These are phyloP conservation scores for Fusarium phyllophilum DNA, from an alignment of 2,329 filamentous ascomycete species.

Conservation along the genomic window DNA sequence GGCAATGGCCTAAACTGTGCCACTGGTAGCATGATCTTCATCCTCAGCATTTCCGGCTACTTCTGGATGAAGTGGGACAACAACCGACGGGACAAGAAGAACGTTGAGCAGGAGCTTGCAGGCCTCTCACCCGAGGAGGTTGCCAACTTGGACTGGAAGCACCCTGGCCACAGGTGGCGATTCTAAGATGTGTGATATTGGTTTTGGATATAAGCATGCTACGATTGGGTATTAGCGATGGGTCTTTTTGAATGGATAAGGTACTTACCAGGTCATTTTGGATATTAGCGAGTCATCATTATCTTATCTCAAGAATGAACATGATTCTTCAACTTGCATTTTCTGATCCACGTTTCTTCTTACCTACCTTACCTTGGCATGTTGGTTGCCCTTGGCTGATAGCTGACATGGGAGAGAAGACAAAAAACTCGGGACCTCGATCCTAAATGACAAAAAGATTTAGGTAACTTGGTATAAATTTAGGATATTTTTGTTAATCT, in stretches of 20 bases:
- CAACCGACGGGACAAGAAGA: conserved; percentile 62
- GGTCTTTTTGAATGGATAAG: background rate
- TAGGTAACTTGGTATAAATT: background rate
- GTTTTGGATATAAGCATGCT: background rate
- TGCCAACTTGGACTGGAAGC: conserved; percentile 72
- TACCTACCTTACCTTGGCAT: background rate
- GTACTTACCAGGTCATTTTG: background rate
- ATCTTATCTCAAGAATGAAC: conserved; percentile 9
- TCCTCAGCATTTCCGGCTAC: conserved; percentile 60
- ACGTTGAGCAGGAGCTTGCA: conserved; percentile 66
- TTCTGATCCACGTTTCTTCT: background rate
- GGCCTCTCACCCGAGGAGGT: conserved; percentile 65
- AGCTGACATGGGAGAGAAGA: background rate
- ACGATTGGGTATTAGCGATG: conserved; percentile 14
- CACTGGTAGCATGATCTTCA: conserved; percentile 64
- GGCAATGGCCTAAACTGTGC: conserved; percentile 74
- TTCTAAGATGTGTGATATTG: background rate
- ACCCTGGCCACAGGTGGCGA: conserved; percentile 73
- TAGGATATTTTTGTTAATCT: too few relatives aligned
- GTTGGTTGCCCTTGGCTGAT: background rate
- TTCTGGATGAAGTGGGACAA: conserved; percentile 74
- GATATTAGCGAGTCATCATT: conserved; percentile 4
- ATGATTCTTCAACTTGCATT: background rate
- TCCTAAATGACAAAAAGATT: background rate
- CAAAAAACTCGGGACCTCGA: background rate